These are phyloP conservation scores for Quercus wislizeni DNA, from an alignment of 306 rosid species.

Conservation along the genomic window DNA sequence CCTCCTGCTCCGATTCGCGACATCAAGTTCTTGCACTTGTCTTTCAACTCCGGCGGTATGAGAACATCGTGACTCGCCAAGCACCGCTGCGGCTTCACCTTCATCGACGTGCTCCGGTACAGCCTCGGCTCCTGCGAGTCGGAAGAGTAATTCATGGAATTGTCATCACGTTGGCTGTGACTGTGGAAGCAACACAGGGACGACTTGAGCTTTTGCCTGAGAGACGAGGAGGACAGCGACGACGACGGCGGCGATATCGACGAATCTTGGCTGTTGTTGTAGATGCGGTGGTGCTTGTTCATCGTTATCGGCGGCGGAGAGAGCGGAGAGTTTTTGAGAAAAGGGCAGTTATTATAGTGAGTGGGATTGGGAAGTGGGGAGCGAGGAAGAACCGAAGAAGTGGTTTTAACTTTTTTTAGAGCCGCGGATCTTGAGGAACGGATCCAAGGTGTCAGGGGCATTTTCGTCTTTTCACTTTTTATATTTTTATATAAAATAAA, in stretches of 20 bases:
- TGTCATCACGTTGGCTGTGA: too few relatives aligned
- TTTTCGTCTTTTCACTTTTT: too few relatives aligned
- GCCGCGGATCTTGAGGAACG: too few relatives aligned
- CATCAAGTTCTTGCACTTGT: slow-evolving; percentile 46
- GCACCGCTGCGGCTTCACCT: slow-evolving; percentile 25
- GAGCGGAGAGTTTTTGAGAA: too few relatives aligned
- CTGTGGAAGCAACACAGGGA: slow-evolving; percentile 46
- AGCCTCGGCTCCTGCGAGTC: slow-evolving; percentile 16
- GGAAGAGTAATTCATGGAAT: too few relatives aligned
- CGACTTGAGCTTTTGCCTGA: slow-evolving; percentile 38
- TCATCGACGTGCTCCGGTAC: slow-evolving; percentile 34
- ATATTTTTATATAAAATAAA: too few relatives aligned
- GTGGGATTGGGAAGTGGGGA: too few relatives aligned
- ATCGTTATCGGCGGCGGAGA: too few relatives aligned
- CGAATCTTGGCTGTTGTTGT: slow-evolving; percentile 17
- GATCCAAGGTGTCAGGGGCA: too few relatives aligned
- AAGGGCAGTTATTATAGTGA: too few relatives aligned
- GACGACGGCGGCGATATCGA: slow-evolving; percentile 3
- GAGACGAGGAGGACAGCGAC: slow-evolving; percentile 9
- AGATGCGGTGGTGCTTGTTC: not conserved
- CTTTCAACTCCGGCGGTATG: slow-evolving; percentile 38
- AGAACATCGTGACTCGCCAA: not conserved
- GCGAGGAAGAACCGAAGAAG: too few relatives aligned
- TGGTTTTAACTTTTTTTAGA: too few relatives aligned
- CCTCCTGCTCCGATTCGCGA: slow-evolving; percentile 31